Evolutionary conservation across 2,329 filamentous ascomycete genomes (phyloP).

Genomic region (Tolypocladium sp.): DNA sequence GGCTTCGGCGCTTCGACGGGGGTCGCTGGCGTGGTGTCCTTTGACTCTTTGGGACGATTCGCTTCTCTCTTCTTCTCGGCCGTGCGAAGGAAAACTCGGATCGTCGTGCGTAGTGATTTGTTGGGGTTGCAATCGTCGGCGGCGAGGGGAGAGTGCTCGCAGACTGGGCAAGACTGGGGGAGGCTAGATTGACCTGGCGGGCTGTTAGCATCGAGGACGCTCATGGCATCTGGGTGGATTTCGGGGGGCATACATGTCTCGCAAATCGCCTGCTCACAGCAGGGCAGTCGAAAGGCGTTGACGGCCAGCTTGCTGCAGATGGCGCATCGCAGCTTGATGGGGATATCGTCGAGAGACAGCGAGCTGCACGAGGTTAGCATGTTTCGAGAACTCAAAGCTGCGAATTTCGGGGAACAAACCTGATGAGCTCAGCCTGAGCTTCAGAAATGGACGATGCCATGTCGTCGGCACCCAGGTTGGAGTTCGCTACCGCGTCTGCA

Average conservation of each 20-base stretch:
- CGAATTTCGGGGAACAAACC: conserved; percentile 25
- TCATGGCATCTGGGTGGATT: too few species aligned
- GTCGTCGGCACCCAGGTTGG: conserved; percentile 10
- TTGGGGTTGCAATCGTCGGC: conserved; percentile 80
- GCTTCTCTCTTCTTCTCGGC: conserved; percentile 83
- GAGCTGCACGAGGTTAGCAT: conserved; percentile 41
- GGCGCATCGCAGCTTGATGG: conserved; percentile 92
- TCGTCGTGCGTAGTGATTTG: conserved; percentile 84
- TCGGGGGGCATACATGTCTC: conserved; percentile 56
- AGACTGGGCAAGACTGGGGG: conserved; percentile 77
- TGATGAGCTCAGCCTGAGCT: conserved; percentile 50
- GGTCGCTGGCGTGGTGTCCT: conserved; percentile 28
- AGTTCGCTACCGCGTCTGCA: conserved; percentile 6
- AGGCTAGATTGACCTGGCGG: conserved; percentile 62
- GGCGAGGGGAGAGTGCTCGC: conserved; percentile 83
- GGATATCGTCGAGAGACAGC: conserved; percentile 73
- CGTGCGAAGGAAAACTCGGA: conserved; percentile 83
- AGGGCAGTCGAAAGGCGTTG: conserved; percentile 84
- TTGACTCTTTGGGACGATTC: conserved; percentile 40
- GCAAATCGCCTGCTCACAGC: conserved; percentile 93
- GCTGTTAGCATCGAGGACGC: not conserved
- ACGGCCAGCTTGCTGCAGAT: conserved; percentile 86
- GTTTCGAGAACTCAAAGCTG: not conserved
- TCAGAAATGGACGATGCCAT: conserved; percentile 32
- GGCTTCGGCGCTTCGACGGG: conserved; percentile 31